These are phyloP conservation scores for Septoria linicola DNA, from an alignment of 2,329 filamentous ascomycete species.

Conservation along the genomic window DNA sequence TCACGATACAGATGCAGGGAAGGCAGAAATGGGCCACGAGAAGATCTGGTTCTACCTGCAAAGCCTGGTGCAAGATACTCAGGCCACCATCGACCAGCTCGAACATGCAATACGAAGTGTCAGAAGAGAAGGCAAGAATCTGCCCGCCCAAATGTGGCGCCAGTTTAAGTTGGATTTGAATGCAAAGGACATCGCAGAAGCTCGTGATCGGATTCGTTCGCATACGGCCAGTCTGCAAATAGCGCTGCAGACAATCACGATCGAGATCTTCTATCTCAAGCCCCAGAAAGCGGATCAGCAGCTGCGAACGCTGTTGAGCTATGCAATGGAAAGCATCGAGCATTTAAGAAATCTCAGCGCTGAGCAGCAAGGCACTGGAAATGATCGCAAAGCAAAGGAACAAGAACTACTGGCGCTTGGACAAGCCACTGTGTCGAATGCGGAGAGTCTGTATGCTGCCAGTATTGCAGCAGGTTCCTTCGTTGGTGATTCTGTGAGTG, in stretches of 20 bases:
- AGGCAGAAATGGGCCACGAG: not conserved
- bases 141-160: constrained; percentile 12
- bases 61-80: constrained; percentile 12
- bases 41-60: constrained; percentile 17
- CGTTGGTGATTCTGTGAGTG: constrained; percentile 1
- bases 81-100: constrained; percentile 15
- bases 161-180: constrained; percentile 21
- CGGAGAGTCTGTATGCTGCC: constrained; percentile 15
- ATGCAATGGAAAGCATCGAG: constrained; percentile 9
- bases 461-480: constrained; percentile 18
- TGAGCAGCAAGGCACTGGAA: not conserved
- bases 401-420: constrained; percentile 11
- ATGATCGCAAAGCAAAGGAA: constrained; percentile 1
- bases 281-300: constrained; percentile 20
- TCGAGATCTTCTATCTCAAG: constrained; percentile 11
- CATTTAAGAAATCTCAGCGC: constrained; percentile 10
- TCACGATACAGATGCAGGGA: constrained; percentile 1
- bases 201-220: constrained; percentile 18
- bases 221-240: constrained; percentile 21
- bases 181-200: constrained; percentile 19
- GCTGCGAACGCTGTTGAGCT: constrained; percentile 10
- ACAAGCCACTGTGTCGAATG: constrained; percentile 13
- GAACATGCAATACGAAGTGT: constrained; percentile 10
- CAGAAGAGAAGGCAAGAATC: constrained; percentile 8
- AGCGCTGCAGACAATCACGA: constrained; percentile 16